Percentiles rank a stretch among this genome's conserved stretches.
Evolutionary conservation across 164 flowering plant species (phyloP).

Genomic region (grape (Vitis vinifera)): DNA sequence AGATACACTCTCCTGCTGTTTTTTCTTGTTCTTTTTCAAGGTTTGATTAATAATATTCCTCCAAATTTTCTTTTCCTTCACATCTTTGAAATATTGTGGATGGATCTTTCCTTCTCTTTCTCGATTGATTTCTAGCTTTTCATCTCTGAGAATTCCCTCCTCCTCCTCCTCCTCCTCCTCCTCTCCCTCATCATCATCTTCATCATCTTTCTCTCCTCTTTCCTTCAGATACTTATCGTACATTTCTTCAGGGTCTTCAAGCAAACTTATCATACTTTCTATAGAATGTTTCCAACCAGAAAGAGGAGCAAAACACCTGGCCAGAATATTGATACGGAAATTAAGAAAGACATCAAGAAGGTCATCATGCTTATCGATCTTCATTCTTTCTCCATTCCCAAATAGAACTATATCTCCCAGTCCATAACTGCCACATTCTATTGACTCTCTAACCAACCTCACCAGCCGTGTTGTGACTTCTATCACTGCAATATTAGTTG

Average conservation of each 20-base stretch:
- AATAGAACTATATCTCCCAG: conserved; percentile 54
- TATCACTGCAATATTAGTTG: conserved; percentile 47
- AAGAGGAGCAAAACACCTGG: conserved; percentile 28
- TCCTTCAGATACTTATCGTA: conserved; percentile 24
- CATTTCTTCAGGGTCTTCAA: conserved; percentile 25
- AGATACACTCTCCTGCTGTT: neutral
- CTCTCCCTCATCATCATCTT: neutral
- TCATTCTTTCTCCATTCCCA: conserved; percentile 53
- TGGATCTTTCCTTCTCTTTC: neutral
- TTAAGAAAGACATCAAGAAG: conserved; percentile 45
- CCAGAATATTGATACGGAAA: conserved; percentile 34
- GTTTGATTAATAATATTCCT: conserved; percentile 4
- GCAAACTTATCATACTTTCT: conserved; percentile 31
- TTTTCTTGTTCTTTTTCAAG: conserved; percentile 1
- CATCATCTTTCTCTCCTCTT: conserved; percentile 3
- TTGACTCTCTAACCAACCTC: conserved; percentile 20
- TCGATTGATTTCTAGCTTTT: neutral
- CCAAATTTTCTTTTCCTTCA: neutral
- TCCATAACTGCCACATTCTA: conserved; percentile 26
- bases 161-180: conserved; percentile 2
- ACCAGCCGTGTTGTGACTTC: conserved; percentile 40
- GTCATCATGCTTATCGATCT: conserved; percentile 35
- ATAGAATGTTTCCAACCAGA: conserved; percentile 40
- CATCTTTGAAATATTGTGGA: neutral
- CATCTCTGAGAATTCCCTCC: neutral